Base-by-base conservation (phyloP, 2,329 filamentous ascomycete genomes). In the Aspergillus arachidicola region DNA sequence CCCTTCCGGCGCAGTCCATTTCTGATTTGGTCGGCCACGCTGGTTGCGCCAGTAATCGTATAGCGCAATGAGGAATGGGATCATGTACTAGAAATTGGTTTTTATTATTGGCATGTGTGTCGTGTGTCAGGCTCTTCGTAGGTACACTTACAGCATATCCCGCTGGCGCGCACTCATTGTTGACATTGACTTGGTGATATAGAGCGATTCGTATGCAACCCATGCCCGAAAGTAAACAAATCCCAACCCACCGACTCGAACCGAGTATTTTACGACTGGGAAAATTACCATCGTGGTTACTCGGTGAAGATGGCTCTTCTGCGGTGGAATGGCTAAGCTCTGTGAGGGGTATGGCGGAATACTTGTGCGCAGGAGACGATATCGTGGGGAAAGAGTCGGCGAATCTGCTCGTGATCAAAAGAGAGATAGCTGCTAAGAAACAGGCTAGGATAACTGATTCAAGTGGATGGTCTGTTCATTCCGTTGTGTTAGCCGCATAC, bases 371-470 rank as follows among this genome's bases (percentile, higher is more conserved):
- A 7, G 70, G 64, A 12, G 68, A 70, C 6, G 64, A 64, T 6
- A 66, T 58, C 7, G 63, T 64, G 60, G 71, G 73, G 58, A 72
- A 66, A 45, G 53, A 64, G 63, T 69, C 68, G 38, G 75, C 63
- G 36, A 78, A 75, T 60, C 74, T 75, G 66, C 76, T 78, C 51
- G 77, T 65, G 43, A 73, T 69, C 12, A 82, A 64, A 34, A 83
- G 71, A 45, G 71, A 73, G 26, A 73, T 65, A 10, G 80, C 81
- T 11, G 78, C 72, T 28, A 79, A 70, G 46, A 78, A 75, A 45
- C 83, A 80, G 26, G 78, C 69, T 5, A 82, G 66, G 43, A 81
- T 73, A 21, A 76, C 71, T 7, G 81, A 77, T 66, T 81, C 81
- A 16, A 83, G 66, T 4, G 83, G 82, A 56, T 79, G 80, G 66